phyloP scores from a whole-genome alignment of 148 eudicot species.

The Rhododendron vialii region DNA sequence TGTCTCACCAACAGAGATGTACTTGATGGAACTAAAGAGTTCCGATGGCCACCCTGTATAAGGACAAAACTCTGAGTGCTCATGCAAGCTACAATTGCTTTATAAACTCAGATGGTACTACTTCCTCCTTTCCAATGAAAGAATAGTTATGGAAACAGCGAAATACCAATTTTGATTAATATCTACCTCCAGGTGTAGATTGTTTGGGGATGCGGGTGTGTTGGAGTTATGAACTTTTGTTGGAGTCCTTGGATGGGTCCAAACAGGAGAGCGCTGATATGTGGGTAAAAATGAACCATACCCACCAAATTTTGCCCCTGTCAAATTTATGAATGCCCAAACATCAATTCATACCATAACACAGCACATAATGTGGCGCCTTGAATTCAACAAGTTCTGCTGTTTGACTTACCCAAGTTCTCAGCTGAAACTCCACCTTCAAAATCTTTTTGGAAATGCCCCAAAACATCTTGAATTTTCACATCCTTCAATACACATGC shows the following conservation, averaged over 20 bases:
- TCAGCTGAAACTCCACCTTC: constrained; percentile 96
- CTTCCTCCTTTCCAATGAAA: constrained; percentile 13
- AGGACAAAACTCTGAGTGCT: constrained; percentile 21
- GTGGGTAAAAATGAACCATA: constrained; percentile 92
- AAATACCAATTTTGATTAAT: background rate
- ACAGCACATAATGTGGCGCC: constrained; percentile 6
- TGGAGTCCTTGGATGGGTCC: constrained; percentile 54
- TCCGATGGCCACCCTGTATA: constrained; percentile 51
- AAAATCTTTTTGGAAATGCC: constrained; percentile 93
- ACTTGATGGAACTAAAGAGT: constrained; percentile 41
- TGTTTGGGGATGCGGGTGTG: constrained; percentile 48
- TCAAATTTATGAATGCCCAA: constrained; percentile 18
- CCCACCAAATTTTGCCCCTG: constrained; percentile 92
- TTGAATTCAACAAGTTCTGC: constrained; percentile 7
- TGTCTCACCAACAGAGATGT: constrained; percentile 38
- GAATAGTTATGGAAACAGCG: background rate
- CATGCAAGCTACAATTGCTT: constrained; percentile 8
- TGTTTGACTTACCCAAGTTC: constrained; percentile 75
- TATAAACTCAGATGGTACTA: constrained; percentile 4
- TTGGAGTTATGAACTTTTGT: constrained; percentile 40
- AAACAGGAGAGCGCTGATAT: constrained; percentile 72
- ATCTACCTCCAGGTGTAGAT: constrained; percentile 60
- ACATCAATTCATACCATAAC: constrained; percentile 27
- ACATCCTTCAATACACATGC: constrained; percentile 56
- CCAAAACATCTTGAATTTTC: constrained; percentile 86